A percentile compares a stretch with the other conserved stretches of the same genome.
phyloP scores from a whole-genome alignment of 2,329 filamentous ascomycete genomes.

The Cladosporium sp. region DNA sequence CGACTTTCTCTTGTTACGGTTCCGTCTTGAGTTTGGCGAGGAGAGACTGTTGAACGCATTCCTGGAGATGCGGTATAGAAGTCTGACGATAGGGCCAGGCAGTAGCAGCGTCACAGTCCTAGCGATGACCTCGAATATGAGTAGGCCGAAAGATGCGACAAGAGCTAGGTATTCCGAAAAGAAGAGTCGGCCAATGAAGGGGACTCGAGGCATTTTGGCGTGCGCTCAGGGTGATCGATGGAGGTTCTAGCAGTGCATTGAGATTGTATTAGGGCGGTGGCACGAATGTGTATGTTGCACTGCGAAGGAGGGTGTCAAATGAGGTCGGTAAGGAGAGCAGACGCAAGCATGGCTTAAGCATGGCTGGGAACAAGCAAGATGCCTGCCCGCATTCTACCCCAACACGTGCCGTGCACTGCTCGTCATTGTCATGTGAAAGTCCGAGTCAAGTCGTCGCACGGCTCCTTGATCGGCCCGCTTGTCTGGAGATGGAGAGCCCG shows the following conservation, averaged over 20 bases:
- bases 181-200: conserved; percentile 62
- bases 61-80: conserved; percentile 81
- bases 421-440: conserved; percentile 22
- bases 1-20: conserved; percentile 64
- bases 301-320: background rate
- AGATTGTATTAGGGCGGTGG: background rate
- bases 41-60: conserved; percentile 78
- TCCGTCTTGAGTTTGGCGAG: conserved; percentile 67
- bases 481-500: conserved; percentile 1
- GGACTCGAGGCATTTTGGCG: conserved; percentile 56
- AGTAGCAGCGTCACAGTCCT: conserved; percentile 84
- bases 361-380: conserved; percentile 9
- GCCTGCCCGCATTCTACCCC: conserved; percentile 2
- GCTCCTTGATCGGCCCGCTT: conserved; percentile 10
- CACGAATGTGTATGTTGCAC: background rate
- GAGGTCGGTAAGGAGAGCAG: background rate
- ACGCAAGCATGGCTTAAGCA: background rate
- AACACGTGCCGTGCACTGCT: background rate
- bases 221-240: background rate
- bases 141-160: conserved; percentile 76
- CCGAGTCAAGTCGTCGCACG: background rate
- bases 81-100: conserved; percentile 74
- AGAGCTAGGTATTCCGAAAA: conserved; percentile 82
- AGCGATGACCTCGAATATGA: conserved; percentile 78
- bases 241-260: conserved; percentile 8